Conservation (phyloP, 495 filamentous ascomycete species). For the Elasticomyces elasticus region DNA sequence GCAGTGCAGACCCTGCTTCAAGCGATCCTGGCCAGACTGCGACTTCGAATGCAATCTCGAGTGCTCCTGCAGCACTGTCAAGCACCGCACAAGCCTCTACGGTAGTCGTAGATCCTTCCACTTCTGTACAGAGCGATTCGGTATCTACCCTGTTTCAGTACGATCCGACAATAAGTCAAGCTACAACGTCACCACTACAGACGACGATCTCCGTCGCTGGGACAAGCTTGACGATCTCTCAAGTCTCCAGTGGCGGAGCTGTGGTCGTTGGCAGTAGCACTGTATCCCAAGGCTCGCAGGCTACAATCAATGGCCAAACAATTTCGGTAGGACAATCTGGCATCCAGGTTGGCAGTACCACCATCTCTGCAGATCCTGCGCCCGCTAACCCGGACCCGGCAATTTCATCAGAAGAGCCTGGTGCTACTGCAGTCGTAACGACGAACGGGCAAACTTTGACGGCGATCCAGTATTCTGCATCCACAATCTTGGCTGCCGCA, state of each 20-base stretch:
- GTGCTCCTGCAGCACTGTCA: background rate
- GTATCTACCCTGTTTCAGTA: background rate
- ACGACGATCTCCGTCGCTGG: background rate
- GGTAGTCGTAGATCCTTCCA: background rate
- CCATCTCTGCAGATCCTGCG: background rate
- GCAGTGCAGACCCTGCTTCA: background rate
- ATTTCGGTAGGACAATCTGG: background rate
- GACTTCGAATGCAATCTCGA: background rate
- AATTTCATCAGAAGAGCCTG: background rate
- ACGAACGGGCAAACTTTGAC: background rate
- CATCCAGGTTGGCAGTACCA: background rate
- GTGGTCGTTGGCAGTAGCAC: background rate
- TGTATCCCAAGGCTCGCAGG: background rate
- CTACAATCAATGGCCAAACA: background rate
- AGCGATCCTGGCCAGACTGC: background rate
- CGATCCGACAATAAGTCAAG: background rate
- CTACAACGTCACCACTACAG: background rate
- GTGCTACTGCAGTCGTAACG: background rate
- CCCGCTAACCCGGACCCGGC: background rate
- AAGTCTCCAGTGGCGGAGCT: background rate
- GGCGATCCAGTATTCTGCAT: background rate
- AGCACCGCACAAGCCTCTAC: background rate
- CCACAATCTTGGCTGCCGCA: background rate
- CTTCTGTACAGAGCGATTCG: background rate
- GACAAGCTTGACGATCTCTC: background rate